Evolutionary conservation across 1,284 basidiomycete genomes (phyloP).

Genomic region (Cryptococcus jaspeensis): DNA sequence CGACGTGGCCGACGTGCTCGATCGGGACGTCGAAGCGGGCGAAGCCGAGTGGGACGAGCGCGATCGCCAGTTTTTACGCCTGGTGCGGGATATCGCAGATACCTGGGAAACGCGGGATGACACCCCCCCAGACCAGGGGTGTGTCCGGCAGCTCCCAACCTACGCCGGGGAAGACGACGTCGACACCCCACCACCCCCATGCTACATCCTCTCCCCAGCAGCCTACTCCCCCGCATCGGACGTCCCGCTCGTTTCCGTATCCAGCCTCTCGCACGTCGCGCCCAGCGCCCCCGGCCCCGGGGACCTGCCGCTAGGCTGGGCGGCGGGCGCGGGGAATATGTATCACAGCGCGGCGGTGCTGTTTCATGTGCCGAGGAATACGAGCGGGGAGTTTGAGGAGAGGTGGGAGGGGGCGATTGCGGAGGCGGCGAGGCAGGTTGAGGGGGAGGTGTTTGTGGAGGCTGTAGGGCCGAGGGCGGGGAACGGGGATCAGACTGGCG

Average conservation of each 20-base stretch:
- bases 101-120: constrained; percentile 21
- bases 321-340: constrained; percentile 12
- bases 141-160: constrained; percentile 28
- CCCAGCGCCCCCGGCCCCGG: constrained; percentile 1
- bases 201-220: constrained; percentile 30
- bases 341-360: constrained; percentile 35
- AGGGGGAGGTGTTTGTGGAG: constrained; percentile 43
- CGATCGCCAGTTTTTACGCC: constrained; percentile 20
- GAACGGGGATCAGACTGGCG: constrained; percentile 15
- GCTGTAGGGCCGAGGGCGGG: constrained; percentile 17
- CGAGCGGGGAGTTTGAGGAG: constrained; percentile 18
- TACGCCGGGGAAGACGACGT: constrained; percentile 1
- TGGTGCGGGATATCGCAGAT: constrained; percentile 26
- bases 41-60: constrained; percentile 20
- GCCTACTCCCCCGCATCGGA: background rate
- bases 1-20: constrained; percentile 44
- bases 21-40: constrained; percentile 19
- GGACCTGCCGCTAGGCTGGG: background rate
- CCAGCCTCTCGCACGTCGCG: constrained; percentile 1
- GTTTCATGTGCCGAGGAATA: constrained; percentile 25
- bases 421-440: constrained; percentile 16
- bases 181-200: constrained; percentile 10
- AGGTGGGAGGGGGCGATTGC: constrained; percentile 23
- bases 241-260: constrained; percentile 3
- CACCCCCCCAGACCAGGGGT: constrained; percentile 17